Percentiles rank a stretch among this genome's conserved stretches.
These are phyloP conservation scores for Saccharomycopsis javanensis DNA, from an alignment of 805 yeast species.

Conservation along the genomic window DNA sequence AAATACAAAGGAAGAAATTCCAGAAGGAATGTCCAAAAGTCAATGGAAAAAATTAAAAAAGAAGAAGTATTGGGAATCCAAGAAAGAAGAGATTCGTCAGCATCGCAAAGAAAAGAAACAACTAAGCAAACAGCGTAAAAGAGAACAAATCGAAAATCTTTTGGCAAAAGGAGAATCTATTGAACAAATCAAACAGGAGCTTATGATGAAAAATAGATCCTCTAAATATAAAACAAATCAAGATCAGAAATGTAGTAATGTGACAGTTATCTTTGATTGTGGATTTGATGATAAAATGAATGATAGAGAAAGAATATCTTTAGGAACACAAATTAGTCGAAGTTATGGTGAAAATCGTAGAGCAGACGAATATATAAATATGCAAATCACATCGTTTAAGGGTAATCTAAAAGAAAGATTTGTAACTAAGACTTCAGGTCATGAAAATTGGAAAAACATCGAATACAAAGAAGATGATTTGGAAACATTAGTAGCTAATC, in stretches of 20 bases:
- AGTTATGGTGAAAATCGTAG: constrained; percentile 71
- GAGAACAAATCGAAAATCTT: constrained; percentile 29
- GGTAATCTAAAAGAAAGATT: constrained; percentile 60
- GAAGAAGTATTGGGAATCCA: constrained; percentile 48
- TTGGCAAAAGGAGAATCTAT: constrained; percentile 31
- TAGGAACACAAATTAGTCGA: constrained; percentile 73
- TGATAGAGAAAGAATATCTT: constrained; percentile 55
- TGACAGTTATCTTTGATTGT: constrained; percentile 70
- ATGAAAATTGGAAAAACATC: constrained; percentile 60
- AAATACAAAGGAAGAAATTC: constrained; percentile 30
- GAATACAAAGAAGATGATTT: constrained; percentile 36
- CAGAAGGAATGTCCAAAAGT: constrained; percentile 80
- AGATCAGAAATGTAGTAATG: constrained; percentile 40
- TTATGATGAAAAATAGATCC: constrained; percentile 24
- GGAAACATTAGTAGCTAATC: constrained; percentile 26
- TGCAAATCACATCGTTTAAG: constrained; percentile 56
- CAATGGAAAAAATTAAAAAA: constrained; percentile 73
- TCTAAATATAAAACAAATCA: constrained; percentile 28
- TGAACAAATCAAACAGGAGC: constrained; percentile 28
- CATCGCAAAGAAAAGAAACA: constrained; percentile 47
- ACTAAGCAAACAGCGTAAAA: constrained; percentile 32
- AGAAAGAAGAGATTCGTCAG: constrained; percentile 50
- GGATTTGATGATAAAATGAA: constrained; percentile 85
- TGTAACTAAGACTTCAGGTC: constrained; percentile 48
- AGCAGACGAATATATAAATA: constrained; percentile 44